phyloP scores from a whole-genome alignment of 2,329 filamentous ascomycete genomes.

The Colletotrichum lupini region DNA sequence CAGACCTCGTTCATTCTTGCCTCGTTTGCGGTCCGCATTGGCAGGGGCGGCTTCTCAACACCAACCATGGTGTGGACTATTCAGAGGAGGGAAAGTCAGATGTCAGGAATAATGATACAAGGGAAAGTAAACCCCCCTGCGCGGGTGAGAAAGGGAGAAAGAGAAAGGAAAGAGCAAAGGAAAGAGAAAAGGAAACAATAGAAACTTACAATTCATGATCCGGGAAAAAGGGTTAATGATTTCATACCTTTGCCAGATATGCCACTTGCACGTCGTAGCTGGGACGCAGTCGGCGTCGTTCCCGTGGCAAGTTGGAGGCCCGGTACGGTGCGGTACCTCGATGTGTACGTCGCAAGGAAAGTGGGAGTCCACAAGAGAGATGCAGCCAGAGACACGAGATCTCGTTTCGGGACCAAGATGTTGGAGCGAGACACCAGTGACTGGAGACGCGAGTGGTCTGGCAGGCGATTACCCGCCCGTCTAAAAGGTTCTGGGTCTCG shows the following conservation, averaged over 20 bases:
- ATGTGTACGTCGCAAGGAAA: constrained; percentile 31
- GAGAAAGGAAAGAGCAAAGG: constrained; percentile 11
- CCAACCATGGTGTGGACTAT: constrained; percentile 46
- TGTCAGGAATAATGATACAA: constrained; percentile 33
- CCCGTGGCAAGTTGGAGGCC: constrained; percentile 32
- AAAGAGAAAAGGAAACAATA: neutral
- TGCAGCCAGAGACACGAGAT: constrained; percentile 34
- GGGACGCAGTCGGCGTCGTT: constrained; percentile 27
- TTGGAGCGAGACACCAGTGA: constrained; percentile 29
- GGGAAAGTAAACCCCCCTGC: constrained; percentile 25
- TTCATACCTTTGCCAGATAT: constrained; percentile 35
- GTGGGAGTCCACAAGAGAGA: constrained; percentile 33
- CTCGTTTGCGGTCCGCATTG: constrained; percentile 18
- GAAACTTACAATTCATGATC: constrained; percentile 31
- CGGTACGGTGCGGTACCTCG: neutral
- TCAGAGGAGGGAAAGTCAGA: constrained; percentile 19
- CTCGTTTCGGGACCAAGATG: constrained; percentile 36
- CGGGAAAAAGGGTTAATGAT: constrained; percentile 20
- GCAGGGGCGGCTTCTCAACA: constrained; percentile 42
- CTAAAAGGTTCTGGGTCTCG: constrained; percentile 35
- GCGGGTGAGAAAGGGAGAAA: constrained; percentile 16
- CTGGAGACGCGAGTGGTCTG: constrained; percentile 31
- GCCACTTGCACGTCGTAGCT: constrained; percentile 9
- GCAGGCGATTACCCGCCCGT: constrained; percentile 35
- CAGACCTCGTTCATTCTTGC: constrained; percentile 21